These are phyloP conservation scores for Urochloa ruziziensis DNA, from an alignment of 176 grass and related monocot species.

Conservation along the genomic window DNA sequence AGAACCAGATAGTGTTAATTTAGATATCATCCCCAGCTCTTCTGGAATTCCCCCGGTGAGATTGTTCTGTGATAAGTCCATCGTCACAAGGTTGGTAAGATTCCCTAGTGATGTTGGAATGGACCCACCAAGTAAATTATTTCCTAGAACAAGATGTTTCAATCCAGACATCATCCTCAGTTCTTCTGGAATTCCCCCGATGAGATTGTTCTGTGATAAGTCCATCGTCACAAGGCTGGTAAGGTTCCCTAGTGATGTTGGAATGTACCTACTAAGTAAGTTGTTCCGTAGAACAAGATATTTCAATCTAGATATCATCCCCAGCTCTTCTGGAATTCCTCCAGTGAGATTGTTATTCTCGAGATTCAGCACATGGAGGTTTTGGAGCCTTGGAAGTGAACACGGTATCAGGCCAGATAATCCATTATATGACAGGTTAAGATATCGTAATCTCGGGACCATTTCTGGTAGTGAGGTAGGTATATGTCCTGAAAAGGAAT, in stretches of 20 bases:
- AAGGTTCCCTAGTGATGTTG: slow-evolving; percentile 13
- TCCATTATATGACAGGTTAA: slow-evolving; percentile 31
- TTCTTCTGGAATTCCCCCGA: neutral
- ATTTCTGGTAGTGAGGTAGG: neutral
- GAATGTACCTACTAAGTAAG: neutral
- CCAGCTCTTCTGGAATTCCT: neutral
- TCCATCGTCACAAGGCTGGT: no score
- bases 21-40: slow-evolving; percentile 1
- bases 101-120: slow-evolving; percentile 18
- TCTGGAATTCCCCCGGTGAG: neutral
- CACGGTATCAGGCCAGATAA: neutral
- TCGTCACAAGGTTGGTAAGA: no score
- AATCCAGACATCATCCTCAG: neutral
- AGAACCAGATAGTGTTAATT: neutral
- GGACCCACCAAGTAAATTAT: neutral
- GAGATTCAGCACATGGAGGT: neutral
- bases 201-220: slow-evolving; percentile 16
- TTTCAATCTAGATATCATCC: neutral
- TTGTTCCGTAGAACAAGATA: accelerated
- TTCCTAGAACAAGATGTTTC: accelerated
- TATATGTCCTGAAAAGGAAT: neutral
- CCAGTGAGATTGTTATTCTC: neutral
- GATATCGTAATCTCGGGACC: neutral
- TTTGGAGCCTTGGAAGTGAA: neutral
- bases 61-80: no score